Percentiles rank a stretch among this genome's conserved stretches.
Conservation (phyloP, 2,329 filamentous ascomycete genomes). For the Apiospora pterosperma region DNA sequence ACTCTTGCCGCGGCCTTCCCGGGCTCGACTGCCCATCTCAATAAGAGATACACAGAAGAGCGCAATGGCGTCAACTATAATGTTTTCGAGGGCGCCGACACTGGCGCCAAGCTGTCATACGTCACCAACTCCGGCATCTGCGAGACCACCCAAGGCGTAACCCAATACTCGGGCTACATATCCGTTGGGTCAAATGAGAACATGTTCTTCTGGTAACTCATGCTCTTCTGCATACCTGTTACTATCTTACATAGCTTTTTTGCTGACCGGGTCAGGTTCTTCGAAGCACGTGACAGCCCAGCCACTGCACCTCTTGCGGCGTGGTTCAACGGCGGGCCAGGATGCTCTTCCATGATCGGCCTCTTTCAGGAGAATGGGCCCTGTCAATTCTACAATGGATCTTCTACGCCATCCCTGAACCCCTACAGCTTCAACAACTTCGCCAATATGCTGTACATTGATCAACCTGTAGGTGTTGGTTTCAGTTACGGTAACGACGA, state of each 20-base stretch:
- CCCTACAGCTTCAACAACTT: conserved; percentile 38
- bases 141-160: conserved; percentile 47
- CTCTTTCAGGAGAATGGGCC: conserved; percentile 41
- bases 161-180: conserved; percentile 49
- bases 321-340: conserved; percentile 39
- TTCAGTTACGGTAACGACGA: conserved; percentile 36
- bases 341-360: conserved; percentile 36
- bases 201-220: conserved; percentile 39
- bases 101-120: conserved; percentile 40
- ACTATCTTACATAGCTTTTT: too few relatives aligned
- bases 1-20: background rate
- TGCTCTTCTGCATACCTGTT: background rate
- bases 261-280: conserved; percentile 24
- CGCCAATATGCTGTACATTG: conserved; percentile 39
- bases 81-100: conserved; percentile 44
- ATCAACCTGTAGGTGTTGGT: conserved; percentile 34
- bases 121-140: conserved; percentile 49
- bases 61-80: conserved; percentile 27
- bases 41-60: conserved; percentile 16
- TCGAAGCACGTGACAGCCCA: conserved; percentile 29
- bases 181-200: conserved; percentile 39
- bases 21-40: background rate
- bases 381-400: conserved; percentile 37
- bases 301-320: conserved; percentile 29
- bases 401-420: conserved; percentile 36